Evolutionary conservation across 331 rosid genomes (phyloP), one percentile per base, ranked within the genome.

Genomic region (Dryas integrifolia): DNA sequence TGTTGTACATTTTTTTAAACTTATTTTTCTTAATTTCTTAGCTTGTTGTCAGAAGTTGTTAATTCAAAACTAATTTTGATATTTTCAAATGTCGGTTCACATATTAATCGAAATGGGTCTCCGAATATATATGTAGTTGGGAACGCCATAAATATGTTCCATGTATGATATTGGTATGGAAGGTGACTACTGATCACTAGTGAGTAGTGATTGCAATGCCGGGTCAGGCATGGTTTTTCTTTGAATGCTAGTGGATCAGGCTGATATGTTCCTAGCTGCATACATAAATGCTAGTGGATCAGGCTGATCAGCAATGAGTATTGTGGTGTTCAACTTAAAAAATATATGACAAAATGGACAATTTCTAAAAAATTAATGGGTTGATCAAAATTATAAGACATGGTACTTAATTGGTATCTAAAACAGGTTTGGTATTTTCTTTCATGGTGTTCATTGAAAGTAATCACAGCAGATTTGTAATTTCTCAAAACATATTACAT

Each of bases 181-280:
- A 75, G 16, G 65, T 45, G 61, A 21, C 43, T 24, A 69, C 48
- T 40, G 16, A 58, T 45, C 52, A 21, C 43, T 24, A 69, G 57
- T 40, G 16, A 58, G 7, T 45, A 26, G 30, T 12, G 44, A 30
- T 30, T 59, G 49, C 38, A 59, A 65, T 59, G 79, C 83, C 83
- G 70, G 67, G 80, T 70, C 70, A 63, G 58, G 56, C 70, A 69
- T 50, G 76, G 57, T 30, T 16, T 40, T 24, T 35, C 24, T 21
- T 49, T 57, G 7, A 57, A 66, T 9, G 51, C 40, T 41, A 67
- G 5, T 21, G 24, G 24, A 21, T 21, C 24, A 21, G 24, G 24
- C 24, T 21, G 24, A 21, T n/a, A 18, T 18, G 18, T 18, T 30
- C 2, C 45, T 65, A 21, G 56, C 72, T 11, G 65, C 39, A 5